A percentile compares a stretch with the other conserved stretches of the same genome.
These are phyloP conservation scores for Russula earlei DNA, from an alignment of 768 basidiomycete species.

Conservation along the genomic window DNA sequence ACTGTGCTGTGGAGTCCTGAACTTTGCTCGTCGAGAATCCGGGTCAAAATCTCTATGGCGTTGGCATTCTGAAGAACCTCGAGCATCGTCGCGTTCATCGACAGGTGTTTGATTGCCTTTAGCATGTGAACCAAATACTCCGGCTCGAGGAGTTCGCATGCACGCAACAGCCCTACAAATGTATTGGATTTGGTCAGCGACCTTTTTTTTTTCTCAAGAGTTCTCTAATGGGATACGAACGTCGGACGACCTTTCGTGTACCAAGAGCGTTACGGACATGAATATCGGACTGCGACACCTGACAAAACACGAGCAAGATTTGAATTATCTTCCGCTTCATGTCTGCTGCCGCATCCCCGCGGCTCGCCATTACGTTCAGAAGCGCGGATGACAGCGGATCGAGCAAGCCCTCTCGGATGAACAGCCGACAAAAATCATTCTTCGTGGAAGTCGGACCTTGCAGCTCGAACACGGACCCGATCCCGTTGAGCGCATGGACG, in stretches of 20 bases:
- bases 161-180: conserved; percentile 68
- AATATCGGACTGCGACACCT: conserved; percentile 91
- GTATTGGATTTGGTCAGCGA: not conserved
- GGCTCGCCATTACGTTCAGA: conserved; percentile 75
- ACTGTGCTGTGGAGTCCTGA: conserved; percentile 76
- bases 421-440: conserved; percentile 98
- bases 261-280: conserved; percentile 91
- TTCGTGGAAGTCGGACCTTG: conserved; percentile 87
- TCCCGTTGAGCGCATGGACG: conserved; percentile 87
- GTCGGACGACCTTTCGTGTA: conserved; percentile 77
- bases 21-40: conserved; percentile 72
- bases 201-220: not conserved
- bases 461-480: conserved; percentile 91
- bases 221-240: conserved; percentile 43
- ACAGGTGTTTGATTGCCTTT: conserved; percentile 93
- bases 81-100: conserved; percentile 83
- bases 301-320: conserved; percentile 84
- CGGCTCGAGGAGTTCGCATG: conserved; percentile 80
- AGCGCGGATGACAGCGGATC: conserved; percentile 89
- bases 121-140: conserved; percentile 82
- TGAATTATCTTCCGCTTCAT: conserved; percentile 87
- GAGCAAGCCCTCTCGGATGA: conserved; percentile 89
- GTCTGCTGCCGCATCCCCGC: conserved; percentile 52
- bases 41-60: conserved; percentile 83
- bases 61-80: conserved; percentile 96